phyloP scores from a whole-genome alignment of 2,329 filamentous ascomycete species.

The Monilinia laxa region DNA sequence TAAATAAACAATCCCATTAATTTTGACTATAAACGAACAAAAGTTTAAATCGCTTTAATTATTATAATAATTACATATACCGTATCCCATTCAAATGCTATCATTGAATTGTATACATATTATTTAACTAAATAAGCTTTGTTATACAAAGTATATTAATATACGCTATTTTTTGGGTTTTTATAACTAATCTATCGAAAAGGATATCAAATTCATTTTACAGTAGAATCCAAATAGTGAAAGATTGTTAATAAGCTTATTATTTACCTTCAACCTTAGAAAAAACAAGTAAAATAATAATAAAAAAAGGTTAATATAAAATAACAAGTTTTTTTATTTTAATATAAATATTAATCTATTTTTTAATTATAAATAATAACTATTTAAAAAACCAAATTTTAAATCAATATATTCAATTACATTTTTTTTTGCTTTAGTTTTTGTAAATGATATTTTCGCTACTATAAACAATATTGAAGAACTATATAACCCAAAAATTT shows the following conservation, averaged over 20 bases:
- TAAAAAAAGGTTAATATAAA: background rate
- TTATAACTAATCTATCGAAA: background rate
- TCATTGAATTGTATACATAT: background rate
- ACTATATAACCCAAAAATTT: background rate
- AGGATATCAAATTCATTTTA: background rate
- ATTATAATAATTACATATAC: background rate
- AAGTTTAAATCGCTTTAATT: background rate
- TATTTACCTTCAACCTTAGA: background rate
- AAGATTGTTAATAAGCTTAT: background rate
- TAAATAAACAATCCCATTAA: background rate
- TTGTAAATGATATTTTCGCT: background rate
- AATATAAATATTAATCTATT: background rate
- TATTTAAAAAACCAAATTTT: background rate
- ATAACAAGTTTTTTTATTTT: background rate
- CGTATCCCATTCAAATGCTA: background rate
- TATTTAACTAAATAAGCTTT: background rate
- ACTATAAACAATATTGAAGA: background rate
- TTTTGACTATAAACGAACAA: background rate
- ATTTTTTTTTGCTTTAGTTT: background rate
- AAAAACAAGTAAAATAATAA: background rate
- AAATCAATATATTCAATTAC: background rate
- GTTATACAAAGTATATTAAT: background rate
- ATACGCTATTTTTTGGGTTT: accelerated
- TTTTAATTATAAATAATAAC: background rate
- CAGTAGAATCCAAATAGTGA: background rate